These are phyloP conservation scores for Hygrophorus russula DNA, from an alignment of 768 basidiomycete genomes.

Conservation along the genomic window DNA sequence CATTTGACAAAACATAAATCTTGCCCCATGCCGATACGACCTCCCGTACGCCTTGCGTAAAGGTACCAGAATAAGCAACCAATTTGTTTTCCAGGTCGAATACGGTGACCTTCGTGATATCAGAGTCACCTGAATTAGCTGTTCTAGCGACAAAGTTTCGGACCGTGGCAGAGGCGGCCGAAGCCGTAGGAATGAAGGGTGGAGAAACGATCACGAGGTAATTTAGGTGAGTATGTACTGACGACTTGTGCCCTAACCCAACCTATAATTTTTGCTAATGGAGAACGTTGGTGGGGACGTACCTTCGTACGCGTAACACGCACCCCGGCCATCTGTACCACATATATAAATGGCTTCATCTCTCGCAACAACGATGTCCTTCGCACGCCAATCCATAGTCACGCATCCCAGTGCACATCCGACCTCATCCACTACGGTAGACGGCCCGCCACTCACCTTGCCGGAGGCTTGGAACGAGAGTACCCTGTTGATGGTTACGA, in stretches of 20 bases:
- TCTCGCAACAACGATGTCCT: conserved; percentile 73
- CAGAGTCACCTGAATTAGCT: conserved; percentile 31
- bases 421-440: conserved; percentile 73
- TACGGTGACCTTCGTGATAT: conserved; percentile 72
- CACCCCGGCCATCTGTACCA: conserved; percentile 68
- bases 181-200: conserved; percentile 56
- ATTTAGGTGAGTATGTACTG: conserved; percentile 66
- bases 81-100: conserved; percentile 91
- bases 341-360: conserved; percentile 91
- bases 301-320: conserved; percentile 93
- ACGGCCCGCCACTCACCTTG: conserved; percentile 51
- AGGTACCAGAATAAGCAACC: conserved; percentile 72
- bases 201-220: conserved; percentile 89
- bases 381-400: conserved; percentile 61
- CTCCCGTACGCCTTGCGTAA: conserved; percentile 74
- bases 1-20: conserved; percentile 68
- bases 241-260: conserved; percentile 55
- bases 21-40: conserved; percentile 75
- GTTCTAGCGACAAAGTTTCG: conserved; percentile 57
- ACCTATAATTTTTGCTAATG: neutral
- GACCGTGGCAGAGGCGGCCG: conserved; percentile 62
- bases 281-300: conserved; percentile 4
- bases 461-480: conserved; percentile 68
- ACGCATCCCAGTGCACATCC: conserved; percentile 82
- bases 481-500: conserved; percentile 81